These are phyloP conservation scores for Talaromyces ruber DNA, from an alignment of 495 filamentous ascomycete genomes.

Conservation along the genomic window DNA sequence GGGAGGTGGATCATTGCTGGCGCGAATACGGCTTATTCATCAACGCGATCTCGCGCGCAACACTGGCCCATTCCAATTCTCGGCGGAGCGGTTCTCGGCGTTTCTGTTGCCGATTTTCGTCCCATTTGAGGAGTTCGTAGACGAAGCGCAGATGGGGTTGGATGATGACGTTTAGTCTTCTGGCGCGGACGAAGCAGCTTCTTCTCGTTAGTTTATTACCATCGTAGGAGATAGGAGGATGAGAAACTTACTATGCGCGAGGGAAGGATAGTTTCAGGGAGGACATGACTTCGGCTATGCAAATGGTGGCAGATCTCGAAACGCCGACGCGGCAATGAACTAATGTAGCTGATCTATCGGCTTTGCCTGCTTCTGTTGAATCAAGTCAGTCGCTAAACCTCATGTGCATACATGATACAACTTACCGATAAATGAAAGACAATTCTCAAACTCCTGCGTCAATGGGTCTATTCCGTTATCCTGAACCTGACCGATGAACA, in stretches of 20 bases:
- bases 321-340: slow-evolving; percentile 97
- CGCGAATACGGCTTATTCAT: slow-evolving; percentile 92
- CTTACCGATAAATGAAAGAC: slow-evolving; percentile 87
- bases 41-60: slow-evolving; percentile 81
- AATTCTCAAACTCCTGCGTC: slow-evolving; percentile 78
- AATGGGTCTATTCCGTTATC: slow-evolving; percentile 95
- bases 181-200: slow-evolving; percentile 85
- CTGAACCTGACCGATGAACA: slow-evolving; percentile 76
- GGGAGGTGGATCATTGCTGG: slow-evolving; percentile 3
- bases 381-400: neutral
- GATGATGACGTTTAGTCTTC: slow-evolving; percentile 72
- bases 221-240: neutral
- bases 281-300: slow-evolving; percentile 96
- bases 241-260: slow-evolving; percentile 65
- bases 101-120: slow-evolving; percentile 53
- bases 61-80: slow-evolving; percentile 85
- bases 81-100: slow-evolving; percentile 44
- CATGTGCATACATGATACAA: neutral
- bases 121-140: slow-evolving; percentile 84
- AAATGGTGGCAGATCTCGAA: slow-evolving; percentile 90
- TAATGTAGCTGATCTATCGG: slow-evolving; percentile 71
- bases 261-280: slow-evolving; percentile 73
- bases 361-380: slow-evolving; percentile 60
- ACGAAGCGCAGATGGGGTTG: slow-evolving; percentile 63
- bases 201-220: neutral